Evolutionary conservation across 2,329 filamentous ascomycete species (phyloP).

Genomic region (Plenodomus lindquistii): DNA sequence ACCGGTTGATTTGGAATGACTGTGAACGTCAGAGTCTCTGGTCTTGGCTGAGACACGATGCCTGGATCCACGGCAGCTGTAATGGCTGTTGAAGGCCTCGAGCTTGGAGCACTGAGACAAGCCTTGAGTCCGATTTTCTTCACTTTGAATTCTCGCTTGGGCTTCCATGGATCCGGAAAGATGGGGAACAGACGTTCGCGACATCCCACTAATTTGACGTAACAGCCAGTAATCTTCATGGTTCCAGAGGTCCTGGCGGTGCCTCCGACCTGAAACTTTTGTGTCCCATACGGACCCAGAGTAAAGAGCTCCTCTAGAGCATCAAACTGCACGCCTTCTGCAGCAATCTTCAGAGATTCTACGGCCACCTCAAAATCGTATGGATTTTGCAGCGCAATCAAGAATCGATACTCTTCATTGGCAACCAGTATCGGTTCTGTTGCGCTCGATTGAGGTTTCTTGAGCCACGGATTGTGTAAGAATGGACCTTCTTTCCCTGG

Average conservation of each 20-base stretch:
- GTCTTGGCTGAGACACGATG: constrained; percentile 33
- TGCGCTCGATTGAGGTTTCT: constrained; percentile 59
- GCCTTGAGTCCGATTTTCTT: constrained; percentile 70
- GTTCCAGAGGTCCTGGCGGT: constrained; percentile 68
- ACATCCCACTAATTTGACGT: constrained; percentile 80
- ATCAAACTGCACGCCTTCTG: constrained; percentile 73
- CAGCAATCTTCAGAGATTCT: constrained; percentile 75
- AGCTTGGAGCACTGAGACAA: constrained; percentile 54
- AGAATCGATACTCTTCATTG: constrained; percentile 76
- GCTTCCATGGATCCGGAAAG: constrained; percentile 75
- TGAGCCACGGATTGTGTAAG: constrained; percentile 91
- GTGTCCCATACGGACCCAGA: constrained; percentile 81
- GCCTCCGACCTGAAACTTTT: constrained; percentile 73
- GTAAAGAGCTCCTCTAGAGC: constrained; percentile 66
- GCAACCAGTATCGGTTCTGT: constrained; percentile 74
- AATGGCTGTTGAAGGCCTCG: constrained; percentile 42
- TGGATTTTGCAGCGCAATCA: constrained; percentile 86
- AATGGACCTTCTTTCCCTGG: constrained; percentile 70
- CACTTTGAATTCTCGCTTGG: constrained; percentile 70
- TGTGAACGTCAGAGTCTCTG: constrained; percentile 62
- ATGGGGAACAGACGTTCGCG: constrained; percentile 82
- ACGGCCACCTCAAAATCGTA: constrained; percentile 93
- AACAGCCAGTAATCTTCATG: constrained; percentile 75
- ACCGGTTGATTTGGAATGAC: constrained; percentile 81
- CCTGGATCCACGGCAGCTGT: constrained; percentile 26